Percentiles rank a stretch among this genome's conserved stretches.
phyloP scores from a whole-genome alignment of 306 rosid genomes.

The Fagus sylvatica region DNA sequence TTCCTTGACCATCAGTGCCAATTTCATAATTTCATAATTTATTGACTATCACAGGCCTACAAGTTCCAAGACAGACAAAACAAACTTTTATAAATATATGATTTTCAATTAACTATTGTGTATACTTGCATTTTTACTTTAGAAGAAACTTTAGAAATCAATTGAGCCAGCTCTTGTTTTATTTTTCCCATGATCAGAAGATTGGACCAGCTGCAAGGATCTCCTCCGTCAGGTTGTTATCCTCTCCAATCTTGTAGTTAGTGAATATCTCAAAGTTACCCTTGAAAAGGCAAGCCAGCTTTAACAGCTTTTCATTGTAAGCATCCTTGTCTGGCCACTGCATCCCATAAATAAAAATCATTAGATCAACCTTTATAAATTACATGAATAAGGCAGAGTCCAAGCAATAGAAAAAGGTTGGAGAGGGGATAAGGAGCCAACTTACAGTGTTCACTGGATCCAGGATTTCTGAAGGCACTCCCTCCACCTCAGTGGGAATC shows the following conservation, averaged over 20 bases:
- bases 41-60: too few relatives aligned
- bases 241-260: conserved; percentile 59
- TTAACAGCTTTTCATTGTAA: conserved; percentile 50
- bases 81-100: too few relatives aligned
- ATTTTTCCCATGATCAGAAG: conserved; percentile 34
- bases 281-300: conserved; percentile 71
- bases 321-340: conserved; percentile 79
- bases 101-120: too few relatives aligned
- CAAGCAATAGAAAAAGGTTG: background rate
- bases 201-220: conserved; percentile 79
- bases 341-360: background rate
- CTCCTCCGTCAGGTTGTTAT: conserved; percentile 55
- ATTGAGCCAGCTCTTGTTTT: background rate
- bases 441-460: conserved; percentile 82
- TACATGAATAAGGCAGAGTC: background rate
- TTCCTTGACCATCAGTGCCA: conserved; percentile 31
- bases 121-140: too few relatives aligned
- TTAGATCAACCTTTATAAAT: background rate
- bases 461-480: conserved; percentile 73
- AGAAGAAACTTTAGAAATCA: too few relatives aligned
- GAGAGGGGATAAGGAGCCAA: background rate
- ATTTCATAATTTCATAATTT: background rate
- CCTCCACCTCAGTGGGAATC: conserved; percentile 67
- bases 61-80: too few relatives aligned
- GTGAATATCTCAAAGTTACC: conserved; percentile 73